Base-by-base conservation (phyloP, 768 basidiomycete species). In the Kwoniella sp. region DNA sequence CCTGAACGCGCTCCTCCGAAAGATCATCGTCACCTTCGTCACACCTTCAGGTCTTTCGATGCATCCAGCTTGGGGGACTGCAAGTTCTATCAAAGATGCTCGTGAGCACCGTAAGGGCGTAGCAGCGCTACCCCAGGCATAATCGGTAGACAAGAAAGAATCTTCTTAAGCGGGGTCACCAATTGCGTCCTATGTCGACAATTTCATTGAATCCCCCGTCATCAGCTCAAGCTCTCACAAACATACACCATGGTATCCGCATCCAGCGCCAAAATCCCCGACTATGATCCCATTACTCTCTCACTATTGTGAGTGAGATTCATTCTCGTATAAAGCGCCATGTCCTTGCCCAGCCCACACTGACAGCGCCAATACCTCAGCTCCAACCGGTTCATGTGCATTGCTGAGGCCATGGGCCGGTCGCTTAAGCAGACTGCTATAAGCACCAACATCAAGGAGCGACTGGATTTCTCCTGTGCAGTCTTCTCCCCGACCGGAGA, bases 391-490 rank as follows among this genome's bases (percentile, higher is more conserved):
- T 96, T 96, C 82, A 96, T 96, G 92, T 52, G 37, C 24, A 58
- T 67, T 22, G 63, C 92, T 9, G 92, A 95, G 77, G 92, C 92
- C 10, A 96, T 95, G 92, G 93, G 92, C 10, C 84, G 90, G 53
- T 90, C 90, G 0, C 82, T 94, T 24, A 91, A 90, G 78, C 90
- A 94, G 78, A 94, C 92, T 0, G 87, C 92, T 17, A 93, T 93
- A 72, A 88, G 89, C 74, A 93, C 92, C 17, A 94, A 97, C 75
- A 95, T 95, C 84, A 95, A 94, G 81, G 94, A 96, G 79, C 86
- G 94, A 2, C 85, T 96, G 50, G 94, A 96, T 80, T 96, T 91
- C 78, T 92, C 90, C 8, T 97, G 94, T 80, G 94, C 94, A 1
- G 82, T 97, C 37, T 96, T 97, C 70, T 89, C 90, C 0, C 91